These are phyloP conservation scores for Fusarium sp. DNA, from an alignment of 2,329 filamentous ascomycete genomes.

Conservation along the genomic window DNA sequence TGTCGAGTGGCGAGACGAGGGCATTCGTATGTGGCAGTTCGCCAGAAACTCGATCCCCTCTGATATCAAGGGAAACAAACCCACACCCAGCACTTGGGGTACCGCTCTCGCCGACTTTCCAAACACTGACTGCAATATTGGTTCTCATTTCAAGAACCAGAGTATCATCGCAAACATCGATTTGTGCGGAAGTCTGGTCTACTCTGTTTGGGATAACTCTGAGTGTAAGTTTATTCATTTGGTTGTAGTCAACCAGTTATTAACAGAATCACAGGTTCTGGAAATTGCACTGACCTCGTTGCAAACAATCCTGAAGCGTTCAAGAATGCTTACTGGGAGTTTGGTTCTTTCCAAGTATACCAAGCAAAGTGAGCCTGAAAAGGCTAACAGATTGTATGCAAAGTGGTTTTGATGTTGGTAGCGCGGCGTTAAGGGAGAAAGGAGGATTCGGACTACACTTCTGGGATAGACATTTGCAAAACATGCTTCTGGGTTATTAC, in stretches of 20 bases:
- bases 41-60: constrained; percentile 60
- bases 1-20: constrained; percentile 70
- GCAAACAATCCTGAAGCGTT: constrained; percentile 69
- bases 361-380: constrained; percentile 46
- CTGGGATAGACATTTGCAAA: constrained; percentile 8
- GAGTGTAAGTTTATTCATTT: constrained; percentile 55
- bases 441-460: constrained; percentile 7
- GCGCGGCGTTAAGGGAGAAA: constrained; percentile 43
- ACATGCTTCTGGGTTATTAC: constrained; percentile 12
- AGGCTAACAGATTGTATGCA: neutral
- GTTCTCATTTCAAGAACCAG: constrained; percentile 72
- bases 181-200: constrained; percentile 70
- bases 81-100: constrained; percentile 74
- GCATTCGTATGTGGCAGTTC: constrained; percentile 75
- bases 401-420: constrained; percentile 20
- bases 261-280: constrained; percentile 59
- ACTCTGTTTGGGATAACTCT: constrained; percentile 61
- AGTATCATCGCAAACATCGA: constrained; percentile 77
- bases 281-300: constrained; percentile 69
- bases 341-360: constrained; percentile 72
- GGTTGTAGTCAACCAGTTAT: neutral
- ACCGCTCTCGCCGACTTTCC: constrained; percentile 75
- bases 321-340: constrained; percentile 74
- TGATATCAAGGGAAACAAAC: constrained; percentile 65
- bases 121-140: constrained; percentile 71